Percentiles rank a stretch among this genome's conserved stretches.
Conservation (phyloP, 2,329 filamentous ascomycete genomes). For the Diaporthe australafricana region DNA sequence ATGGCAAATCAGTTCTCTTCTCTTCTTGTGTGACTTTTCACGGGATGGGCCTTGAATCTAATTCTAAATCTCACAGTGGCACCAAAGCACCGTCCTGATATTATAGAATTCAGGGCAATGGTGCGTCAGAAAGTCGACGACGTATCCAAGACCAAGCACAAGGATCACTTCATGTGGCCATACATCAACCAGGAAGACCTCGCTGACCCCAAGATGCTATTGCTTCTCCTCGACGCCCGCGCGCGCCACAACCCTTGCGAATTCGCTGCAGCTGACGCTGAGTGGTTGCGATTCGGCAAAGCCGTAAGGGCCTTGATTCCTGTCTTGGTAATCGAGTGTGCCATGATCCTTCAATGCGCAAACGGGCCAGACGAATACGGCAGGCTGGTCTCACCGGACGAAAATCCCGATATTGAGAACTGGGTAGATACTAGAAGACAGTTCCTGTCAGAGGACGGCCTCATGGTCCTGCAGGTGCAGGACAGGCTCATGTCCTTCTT, state of each 20-base stretch:
- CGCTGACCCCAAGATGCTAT: constrained; percentile 53
- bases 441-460: constrained; percentile 57
- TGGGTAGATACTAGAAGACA: constrained; percentile 50
- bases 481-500: constrained; percentile 61
- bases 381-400: constrained; percentile 48
- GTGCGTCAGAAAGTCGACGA: constrained; percentile 30
- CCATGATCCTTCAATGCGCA: constrained; percentile 50
- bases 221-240: constrained; percentile 64
- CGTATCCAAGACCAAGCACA: constrained; percentile 40
- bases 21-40: not conserved
- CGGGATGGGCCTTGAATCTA: not conserved
- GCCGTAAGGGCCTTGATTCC: constrained; percentile 42
- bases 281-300: constrained; percentile 46
- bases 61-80: constrained; percentile 49
- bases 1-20: too few relatives aligned
- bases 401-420: constrained; percentile 50
- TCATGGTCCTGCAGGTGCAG: constrained; percentile 64
- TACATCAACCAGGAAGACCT: constrained; percentile 70
- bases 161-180: constrained; percentile 60
- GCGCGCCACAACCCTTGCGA: constrained; percentile 55
- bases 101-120: constrained; percentile 49
- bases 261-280: constrained; percentile 61
- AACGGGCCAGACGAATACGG: constrained; percentile 49
- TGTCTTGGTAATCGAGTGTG: constrained; percentile 45
- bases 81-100: constrained; percentile 62